A percentile compares a stretch with the other conserved stretches of the same genome.
Conservation (phyloP, 257 asterid genomes). For the Lavandula angustifolia region DNA sequence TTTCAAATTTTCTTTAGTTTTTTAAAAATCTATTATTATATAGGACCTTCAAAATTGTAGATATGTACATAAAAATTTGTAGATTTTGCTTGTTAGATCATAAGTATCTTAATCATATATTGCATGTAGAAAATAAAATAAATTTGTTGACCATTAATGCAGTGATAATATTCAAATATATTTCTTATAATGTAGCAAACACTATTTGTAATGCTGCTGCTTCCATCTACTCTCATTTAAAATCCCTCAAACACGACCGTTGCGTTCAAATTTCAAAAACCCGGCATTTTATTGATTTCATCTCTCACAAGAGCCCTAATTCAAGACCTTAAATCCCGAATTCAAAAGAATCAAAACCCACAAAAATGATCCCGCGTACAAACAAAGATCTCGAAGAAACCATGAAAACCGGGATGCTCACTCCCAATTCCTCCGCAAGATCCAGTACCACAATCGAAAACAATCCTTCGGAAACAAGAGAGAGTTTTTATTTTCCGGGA, state of each 20-base stretch:
- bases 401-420: constrained; percentile 47
- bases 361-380: constrained; percentile 20
- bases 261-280: constrained; percentile 40
- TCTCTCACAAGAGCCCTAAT: not conserved
- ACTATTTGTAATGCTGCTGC: not conserved
- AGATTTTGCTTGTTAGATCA: too few species aligned
- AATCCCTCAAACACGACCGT: constrained; percentile 35
- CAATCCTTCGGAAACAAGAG: constrained; percentile 49
- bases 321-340: not conserved
- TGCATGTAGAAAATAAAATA: too few species aligned
- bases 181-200: too few species aligned
- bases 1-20: too few species aligned
- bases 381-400: constrained; percentile 29
- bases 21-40: too few species aligned
- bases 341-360: not conserved
- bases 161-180: too few species aligned
- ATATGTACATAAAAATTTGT: too few species aligned
- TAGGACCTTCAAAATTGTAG: too few species aligned
- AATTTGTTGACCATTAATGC: too few species aligned
- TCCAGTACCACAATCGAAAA: constrained; percentile 48
- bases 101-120: too few species aligned
- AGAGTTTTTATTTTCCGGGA: constrained; percentile 65
- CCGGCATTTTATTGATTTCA: not conserved
- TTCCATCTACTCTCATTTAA: constrained; percentile 2
- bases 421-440: constrained; percentile 66